Evolutionary conservation across 805 yeast genomes (phyloP).

Genomic region (Starmerella roubikii): DNA sequence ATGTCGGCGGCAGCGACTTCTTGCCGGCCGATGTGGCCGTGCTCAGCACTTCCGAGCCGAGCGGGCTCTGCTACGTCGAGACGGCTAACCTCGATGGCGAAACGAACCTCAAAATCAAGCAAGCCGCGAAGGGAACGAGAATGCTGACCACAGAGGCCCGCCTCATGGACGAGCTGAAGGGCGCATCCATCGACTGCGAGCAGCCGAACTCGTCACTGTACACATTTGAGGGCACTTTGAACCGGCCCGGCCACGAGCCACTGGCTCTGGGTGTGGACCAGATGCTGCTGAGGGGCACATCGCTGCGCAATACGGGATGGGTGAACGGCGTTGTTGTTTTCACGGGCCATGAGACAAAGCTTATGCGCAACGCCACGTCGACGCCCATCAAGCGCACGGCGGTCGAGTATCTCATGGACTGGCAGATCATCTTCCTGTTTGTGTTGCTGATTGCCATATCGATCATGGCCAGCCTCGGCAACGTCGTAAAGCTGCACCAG

Average conservation of each 20-base stretch:
- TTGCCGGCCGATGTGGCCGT: conserved; percentile 87
- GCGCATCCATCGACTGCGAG: conserved; percentile 56
- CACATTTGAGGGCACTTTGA: conserved; percentile 83
- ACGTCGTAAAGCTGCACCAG: conserved; percentile 56
- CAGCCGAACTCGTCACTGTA: conserved; percentile 88
- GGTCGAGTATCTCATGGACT: conserved; percentile 85
- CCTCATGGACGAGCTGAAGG: conserved; percentile 40
- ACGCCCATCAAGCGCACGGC: conserved; percentile 96
- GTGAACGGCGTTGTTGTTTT: conserved; percentile 84
- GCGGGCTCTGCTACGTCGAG: conserved; percentile 92
- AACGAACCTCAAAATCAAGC: conserved; percentile 90
- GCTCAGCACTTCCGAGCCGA: conserved; percentile 90
- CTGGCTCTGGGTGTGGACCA: conserved; percentile 83
- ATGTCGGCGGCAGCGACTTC: conserved; percentile 73
- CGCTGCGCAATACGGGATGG: conserved; percentile 89
- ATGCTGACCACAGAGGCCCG: conserved; percentile 46
- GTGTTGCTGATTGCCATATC: conserved; percentile 62
- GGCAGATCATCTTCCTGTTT: conserved; percentile 81
- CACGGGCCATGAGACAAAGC: conserved; percentile 96
- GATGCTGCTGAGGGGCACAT: conserved; percentile 86
- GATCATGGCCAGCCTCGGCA: conserved; percentile 74
- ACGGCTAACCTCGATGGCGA: conserved; percentile 98
- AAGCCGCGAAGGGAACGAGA: conserved; percentile 67
- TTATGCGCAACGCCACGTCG: conserved; percentile 97
- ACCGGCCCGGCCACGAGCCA: conserved; percentile 26